Conservation (phyloP, 2,329 filamentous ascomycete species). For the Sarocladiaceae sp. region DNA sequence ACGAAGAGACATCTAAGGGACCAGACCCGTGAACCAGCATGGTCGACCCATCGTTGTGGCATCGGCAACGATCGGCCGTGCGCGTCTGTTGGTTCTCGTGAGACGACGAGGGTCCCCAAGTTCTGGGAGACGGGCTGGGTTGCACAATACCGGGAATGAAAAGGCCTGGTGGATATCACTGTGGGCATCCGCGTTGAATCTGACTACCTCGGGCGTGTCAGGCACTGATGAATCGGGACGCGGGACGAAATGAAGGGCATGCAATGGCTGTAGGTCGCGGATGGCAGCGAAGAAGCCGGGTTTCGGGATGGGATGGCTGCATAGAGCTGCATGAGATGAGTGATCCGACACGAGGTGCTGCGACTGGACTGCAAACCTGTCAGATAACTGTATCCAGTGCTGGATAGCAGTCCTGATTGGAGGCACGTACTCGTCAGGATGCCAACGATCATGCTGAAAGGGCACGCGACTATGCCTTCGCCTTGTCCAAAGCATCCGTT, state of each 20-base stretch:
- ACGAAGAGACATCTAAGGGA: not conserved
- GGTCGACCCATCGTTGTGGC: not conserved
- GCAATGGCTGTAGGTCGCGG: not conserved
- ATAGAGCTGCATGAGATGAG: not conserved
- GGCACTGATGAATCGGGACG: not conserved
- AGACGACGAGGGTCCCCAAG: constrained; percentile 1
- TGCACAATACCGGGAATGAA: not conserved
- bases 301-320: constrained; percentile 4
- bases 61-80: not conserved
- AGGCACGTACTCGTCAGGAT: too few species aligned
- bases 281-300: not conserved
- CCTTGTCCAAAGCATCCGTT: too few species aligned
- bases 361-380: too few species aligned
- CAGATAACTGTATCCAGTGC: too few species aligned
- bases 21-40: too few species aligned
- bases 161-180: not conserved
- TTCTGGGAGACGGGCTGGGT: not conserved
- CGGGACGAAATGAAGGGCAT: constrained; percentile 2
- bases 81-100: not conserved
- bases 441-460: too few species aligned
- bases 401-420: too few species aligned
- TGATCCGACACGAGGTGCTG: not conserved
- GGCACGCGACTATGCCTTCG: too few species aligned
- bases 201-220: not conserved
- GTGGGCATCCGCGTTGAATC: not conserved